Base-by-base conservation (phyloP, 176 grass and related monocot species). In the Eleusine coracana region DNA sequence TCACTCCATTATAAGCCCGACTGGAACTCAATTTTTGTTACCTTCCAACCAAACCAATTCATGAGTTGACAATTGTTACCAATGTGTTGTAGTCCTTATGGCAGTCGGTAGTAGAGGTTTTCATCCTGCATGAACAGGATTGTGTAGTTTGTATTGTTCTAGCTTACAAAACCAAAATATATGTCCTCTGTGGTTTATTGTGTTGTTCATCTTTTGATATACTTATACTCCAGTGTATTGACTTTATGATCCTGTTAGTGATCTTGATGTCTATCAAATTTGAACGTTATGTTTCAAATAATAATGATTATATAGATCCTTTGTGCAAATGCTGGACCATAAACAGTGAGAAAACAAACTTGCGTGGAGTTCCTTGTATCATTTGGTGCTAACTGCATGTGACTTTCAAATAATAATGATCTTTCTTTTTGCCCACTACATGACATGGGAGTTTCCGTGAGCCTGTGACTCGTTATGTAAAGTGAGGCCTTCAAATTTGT, bases 71-170 rank as follows among this genome's bases (percentile, higher is more conserved):
- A 78, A 49, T 49, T 83, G 31, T 38, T 73, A 52, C 21, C 29
- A 3, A 54, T 75, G 46, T 54, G 70, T 18, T 40, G 20, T 48
- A 76, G 46, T 64, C 15, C 18, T 42, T 55, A 78, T 50, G 54
- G 28, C 52, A 38, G 17, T 66, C 56, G 45, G 41, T 73, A 14
- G 60, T 75, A 66, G 81, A 83, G 66, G 52, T 62, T 68, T 68
- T 23, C 75, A 65, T 72, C 83, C 52, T 77, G 37, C 45, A 64
- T 54, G 44, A 15, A 66, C 67, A 86, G 21, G 28, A 64, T 63
- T 86, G 68, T 86, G 76, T 80, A 73, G 76, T 58, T 71, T 71
- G 71, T 75, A 40, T 42, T 76, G 44, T 79, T 64, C 48, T 73
- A 79, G 84, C 42, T 55, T 73, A 55, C 45, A 11, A 66, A 66